Evolutionary conservation across 1,284 basidiomycete species (phyloP).

Genomic region (Sanguinoderma infundibulare): DNA sequence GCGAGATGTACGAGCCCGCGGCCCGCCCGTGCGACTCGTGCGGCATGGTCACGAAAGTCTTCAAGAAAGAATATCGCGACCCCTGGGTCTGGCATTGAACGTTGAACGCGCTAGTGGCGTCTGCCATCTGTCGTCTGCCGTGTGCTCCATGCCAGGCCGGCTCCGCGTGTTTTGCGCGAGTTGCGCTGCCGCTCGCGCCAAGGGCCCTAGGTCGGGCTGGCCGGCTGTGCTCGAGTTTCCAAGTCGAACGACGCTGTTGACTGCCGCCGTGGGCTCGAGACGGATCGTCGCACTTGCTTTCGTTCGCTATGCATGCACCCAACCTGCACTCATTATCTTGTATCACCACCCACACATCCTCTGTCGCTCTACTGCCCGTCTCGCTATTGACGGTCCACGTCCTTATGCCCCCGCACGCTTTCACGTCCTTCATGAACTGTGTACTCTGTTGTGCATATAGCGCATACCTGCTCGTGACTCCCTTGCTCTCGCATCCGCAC

Average conservation of each 20-base stretch:
- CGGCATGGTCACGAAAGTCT: conserved; percentile 34
- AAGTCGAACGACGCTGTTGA: no score
- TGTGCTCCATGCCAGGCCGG: not conserved
- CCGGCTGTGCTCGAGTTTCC: not conserved
- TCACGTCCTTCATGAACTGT: conserved; percentile 10
- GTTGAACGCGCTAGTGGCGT: no score
- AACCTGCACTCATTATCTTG: conserved; percentile 8
- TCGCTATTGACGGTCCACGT: conserved; percentile 6
- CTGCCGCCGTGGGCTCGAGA: no score
- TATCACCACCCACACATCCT: conserved; percentile 14
- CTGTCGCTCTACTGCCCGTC: conserved; percentile 1
- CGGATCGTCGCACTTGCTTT: conserved; percentile 7
- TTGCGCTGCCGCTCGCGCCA: not conserved
- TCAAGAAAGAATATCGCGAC: conserved; percentile 32
- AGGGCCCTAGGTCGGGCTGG: not conserved
- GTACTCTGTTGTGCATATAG: not conserved
- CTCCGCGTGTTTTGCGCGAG: not conserved
- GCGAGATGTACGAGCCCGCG: conserved; percentile 35
- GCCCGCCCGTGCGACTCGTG: conserved; percentile 40
- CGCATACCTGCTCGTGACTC: not conserved
- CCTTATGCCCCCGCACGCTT: not conserved
- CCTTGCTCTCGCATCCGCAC: not conserved
- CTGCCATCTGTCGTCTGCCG: not conserved
- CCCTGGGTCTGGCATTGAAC: conserved; percentile 25
- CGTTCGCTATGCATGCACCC: conserved; percentile 10